Conservation (phyloP, 106 monocot genomes). For the Acorus calamus region DNA sequence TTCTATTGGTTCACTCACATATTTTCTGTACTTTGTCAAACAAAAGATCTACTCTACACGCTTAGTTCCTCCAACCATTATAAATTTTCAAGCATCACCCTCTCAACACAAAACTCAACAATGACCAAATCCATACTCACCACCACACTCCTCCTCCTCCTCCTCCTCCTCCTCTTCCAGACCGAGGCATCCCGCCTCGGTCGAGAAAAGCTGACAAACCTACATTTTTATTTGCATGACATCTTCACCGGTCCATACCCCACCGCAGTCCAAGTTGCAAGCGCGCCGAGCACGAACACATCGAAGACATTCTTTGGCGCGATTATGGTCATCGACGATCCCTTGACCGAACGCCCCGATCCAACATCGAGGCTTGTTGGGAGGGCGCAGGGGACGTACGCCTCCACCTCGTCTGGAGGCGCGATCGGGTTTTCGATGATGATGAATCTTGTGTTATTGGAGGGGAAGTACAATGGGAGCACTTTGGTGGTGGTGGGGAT, state of each 20-base stretch:
- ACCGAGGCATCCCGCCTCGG: neutral
- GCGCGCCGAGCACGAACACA: neutral
- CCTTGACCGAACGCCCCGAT: constrained; percentile 2
- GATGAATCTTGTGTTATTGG: constrained; percentile 7
- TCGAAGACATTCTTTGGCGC: constrained; percentile 1
- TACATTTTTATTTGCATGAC: constrained; percentile 28
- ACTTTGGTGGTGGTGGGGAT: constrained; percentile 2
- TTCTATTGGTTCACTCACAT: too few species aligned
- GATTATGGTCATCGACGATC: constrained; percentile 4
- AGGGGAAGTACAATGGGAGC: constrained; percentile 13
- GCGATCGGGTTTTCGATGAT: constrained; percentile 1
- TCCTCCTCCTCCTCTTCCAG: too few species aligned
- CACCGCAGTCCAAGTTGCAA: constrained; percentile 1
- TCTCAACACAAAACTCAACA: too few species aligned
- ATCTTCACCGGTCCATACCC: constrained; percentile 7
- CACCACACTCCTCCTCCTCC: too few species aligned
- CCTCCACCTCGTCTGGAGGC: neutral
- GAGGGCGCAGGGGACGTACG: constrained; percentile 17
- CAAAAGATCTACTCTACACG: too few species aligned
- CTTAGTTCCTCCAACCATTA: too few species aligned
- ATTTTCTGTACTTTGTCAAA: too few species aligned
- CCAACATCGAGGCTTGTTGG: constrained; percentile 7
- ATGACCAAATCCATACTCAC: too few species aligned
- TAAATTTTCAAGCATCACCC: too few species aligned
- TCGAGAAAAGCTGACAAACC: constrained; percentile 14